Conservation (phyloP, 345 rosid genomes). For the Microthlaspi erraticum region DNA sequence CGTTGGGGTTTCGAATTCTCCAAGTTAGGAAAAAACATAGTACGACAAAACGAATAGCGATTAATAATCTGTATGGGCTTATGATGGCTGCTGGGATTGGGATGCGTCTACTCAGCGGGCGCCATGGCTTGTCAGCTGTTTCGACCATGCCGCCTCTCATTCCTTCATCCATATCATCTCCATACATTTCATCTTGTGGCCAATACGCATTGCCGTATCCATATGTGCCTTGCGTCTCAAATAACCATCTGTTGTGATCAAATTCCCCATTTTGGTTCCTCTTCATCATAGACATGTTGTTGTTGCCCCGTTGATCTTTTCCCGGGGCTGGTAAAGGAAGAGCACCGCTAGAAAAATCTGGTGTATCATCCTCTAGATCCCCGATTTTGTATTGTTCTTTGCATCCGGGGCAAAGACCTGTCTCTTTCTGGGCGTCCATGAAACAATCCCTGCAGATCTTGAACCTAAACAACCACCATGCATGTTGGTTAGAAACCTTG, state of each 20-base stretch:
- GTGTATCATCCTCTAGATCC: slow-evolving; percentile 68
- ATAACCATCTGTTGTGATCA: slow-evolving; percentile 87
- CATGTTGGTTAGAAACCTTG: slow-evolving; percentile 15
- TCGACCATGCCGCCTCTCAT: slow-evolving; percentile 62
- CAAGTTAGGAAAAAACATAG: slow-evolving; percentile 78
- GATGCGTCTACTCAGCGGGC: slow-evolving; percentile 70
- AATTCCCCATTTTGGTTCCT: slow-evolving; percentile 84
- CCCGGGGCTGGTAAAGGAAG: slow-evolving; percentile 74
- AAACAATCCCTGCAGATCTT: slow-evolving; percentile 94
- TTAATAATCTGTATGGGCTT: slow-evolving; percentile 85
- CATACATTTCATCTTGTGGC: slow-evolving; percentile 76
- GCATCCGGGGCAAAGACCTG: slow-evolving; percentile 88
- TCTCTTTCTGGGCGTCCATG: slow-evolving; percentile 86
- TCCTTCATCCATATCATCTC: slow-evolving; percentile 65
- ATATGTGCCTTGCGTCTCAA: slow-evolving; percentile 83
- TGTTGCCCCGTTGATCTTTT: slow-evolving; percentile 44
- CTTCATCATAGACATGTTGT: slow-evolving; percentile 85
- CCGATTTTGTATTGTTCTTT: slow-evolving; percentile 78
- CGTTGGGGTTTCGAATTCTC: slow-evolving; percentile 78
- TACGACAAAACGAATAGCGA: slow-evolving; percentile 63
- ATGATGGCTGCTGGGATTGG: slow-evolving; percentile 63
- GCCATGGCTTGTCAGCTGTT: slow-evolving; percentile 85
- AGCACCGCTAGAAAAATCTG: slow-evolving; percentile 61
- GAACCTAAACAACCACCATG: slow-evolving; percentile 56
- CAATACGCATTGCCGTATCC: slow-evolving; percentile 86